Percentiles rank a stretch among this genome's conserved stretches.
Evolutionary conservation across 2,329 filamentous ascomycete genomes (phyloP).

Genomic region (Calonectria pteridis): DNA sequence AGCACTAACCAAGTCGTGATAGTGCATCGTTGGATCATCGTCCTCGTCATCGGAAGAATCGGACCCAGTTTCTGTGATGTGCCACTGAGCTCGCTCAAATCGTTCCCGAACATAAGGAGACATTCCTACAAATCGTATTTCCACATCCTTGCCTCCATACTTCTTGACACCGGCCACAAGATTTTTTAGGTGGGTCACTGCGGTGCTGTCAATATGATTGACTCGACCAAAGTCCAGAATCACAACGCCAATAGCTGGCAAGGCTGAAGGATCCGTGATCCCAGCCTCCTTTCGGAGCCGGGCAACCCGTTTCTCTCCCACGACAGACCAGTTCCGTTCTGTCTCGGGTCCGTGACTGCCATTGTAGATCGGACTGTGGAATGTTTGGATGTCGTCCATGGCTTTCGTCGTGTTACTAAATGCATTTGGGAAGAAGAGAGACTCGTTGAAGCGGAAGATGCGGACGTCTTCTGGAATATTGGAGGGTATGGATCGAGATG

Average conservation of each 20-base stretch:
- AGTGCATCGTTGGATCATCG: constrained; percentile 21
- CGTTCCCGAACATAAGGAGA: constrained; percentile 54
- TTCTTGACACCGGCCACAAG: constrained; percentile 61
- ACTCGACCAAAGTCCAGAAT: constrained; percentile 66
- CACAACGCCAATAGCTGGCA: constrained; percentile 58
- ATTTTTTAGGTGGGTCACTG: constrained; percentile 61
- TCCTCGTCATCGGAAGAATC: constrained; percentile 20
- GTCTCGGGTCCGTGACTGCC: constrained; percentile 45
- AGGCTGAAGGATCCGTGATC: constrained; percentile 48
- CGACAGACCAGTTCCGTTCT: constrained; percentile 67
- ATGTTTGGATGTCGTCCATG: constrained; percentile 62
- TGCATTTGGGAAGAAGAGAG: constrained; percentile 73
- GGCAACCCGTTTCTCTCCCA: constrained; percentile 59
- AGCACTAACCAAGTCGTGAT: constrained; percentile 33
- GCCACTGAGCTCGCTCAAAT: constrained; percentile 55
- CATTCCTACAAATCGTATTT: constrained; percentile 64
- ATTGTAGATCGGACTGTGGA: constrained; percentile 55
- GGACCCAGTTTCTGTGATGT: constrained; percentile 25
- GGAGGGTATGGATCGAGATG: constrained; percentile 33
- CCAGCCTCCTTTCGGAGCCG: constrained; percentile 57
- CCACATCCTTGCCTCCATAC: constrained; percentile 60
- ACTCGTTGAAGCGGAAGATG: constrained; percentile 68
- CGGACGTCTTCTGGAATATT: constrained; percentile 62
- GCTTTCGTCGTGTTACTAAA: constrained; percentile 63
- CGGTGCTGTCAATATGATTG: constrained; percentile 67